phyloP scores from a whole-genome alignment of 2,329 filamentous ascomycete species.

The Calonectria naviculata region DNA sequence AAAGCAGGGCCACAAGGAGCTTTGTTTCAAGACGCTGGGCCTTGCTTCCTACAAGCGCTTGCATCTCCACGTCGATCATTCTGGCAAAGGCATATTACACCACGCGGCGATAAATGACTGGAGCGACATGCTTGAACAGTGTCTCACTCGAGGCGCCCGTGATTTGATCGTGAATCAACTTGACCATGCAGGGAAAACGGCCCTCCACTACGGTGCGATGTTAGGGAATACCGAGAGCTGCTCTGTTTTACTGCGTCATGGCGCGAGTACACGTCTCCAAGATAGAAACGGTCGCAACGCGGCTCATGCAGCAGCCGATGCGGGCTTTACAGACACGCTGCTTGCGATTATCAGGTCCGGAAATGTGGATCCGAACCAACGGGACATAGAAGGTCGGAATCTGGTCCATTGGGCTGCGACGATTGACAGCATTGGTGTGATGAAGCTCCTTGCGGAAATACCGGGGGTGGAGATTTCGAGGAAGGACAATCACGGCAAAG shows the following conservation, averaged over 20 bases:
- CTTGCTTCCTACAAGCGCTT: neutral
- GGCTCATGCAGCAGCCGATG: neutral
- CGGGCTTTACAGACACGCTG: slow-evolving; percentile 1
- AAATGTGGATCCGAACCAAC: neutral
- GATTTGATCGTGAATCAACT: neutral
- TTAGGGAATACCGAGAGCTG: neutral
- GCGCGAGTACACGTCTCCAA: neutral
- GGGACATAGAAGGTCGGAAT: neutral
- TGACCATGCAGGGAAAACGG: neutral
- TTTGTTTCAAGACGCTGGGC: too few relatives aligned
- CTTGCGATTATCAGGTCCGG: neutral
- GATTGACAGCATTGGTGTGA: neutral
- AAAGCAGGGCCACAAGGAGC: too few relatives aligned
- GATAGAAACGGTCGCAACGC: slow-evolving; percentile 1
- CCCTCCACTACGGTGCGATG: slow-evolving; percentile 4
- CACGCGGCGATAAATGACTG: neutral
- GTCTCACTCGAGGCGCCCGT: neutral
- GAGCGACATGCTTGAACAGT: neutral
- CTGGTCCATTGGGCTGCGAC: slow-evolving; percentile 3
- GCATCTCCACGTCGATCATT: neutral
- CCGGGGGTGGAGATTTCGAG: neutral
- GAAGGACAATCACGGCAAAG: too few relatives aligned
- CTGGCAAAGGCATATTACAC: neutral
- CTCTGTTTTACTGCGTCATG: neutral
- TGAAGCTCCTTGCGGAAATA: neutral